Percentiles rank a stretch among this genome's conserved stretches.
phyloP scores from a whole-genome alignment of 495 filamentous ascomycete species.

The Jackrogersella minutella region DNA sequence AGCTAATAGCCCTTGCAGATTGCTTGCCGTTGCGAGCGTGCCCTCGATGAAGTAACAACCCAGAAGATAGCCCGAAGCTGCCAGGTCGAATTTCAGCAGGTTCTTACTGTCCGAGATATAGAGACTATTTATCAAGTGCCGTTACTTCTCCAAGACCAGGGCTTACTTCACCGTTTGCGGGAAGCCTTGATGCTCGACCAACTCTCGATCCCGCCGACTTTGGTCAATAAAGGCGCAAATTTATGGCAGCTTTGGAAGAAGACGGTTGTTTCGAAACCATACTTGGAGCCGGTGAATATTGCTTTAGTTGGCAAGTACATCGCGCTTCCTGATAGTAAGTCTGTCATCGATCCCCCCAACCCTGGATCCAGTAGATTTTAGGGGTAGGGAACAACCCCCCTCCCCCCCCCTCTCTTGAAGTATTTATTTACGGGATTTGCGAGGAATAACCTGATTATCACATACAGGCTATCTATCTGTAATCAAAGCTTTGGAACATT shows the following conservation, averaged over 20 bases:
- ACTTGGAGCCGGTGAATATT: conserved; percentile 78
- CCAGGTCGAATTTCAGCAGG: conserved; percentile 80
- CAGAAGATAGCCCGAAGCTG: conserved; percentile 90
- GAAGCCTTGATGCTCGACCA: conserved; percentile 67
- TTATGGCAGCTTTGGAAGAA: conserved; percentile 81
- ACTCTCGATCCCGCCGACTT: conserved; percentile 52
- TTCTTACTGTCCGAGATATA: conserved; percentile 86
- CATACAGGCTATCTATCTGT: conserved; percentile 27
- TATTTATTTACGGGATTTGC: not conserved
- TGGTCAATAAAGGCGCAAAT: conserved; percentile 63
- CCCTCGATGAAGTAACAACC: conserved; percentile 75
- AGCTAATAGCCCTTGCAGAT: conserved; percentile 59
- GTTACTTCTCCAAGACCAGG: conserved; percentile 82
- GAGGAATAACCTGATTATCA: not conserved
- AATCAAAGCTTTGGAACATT: conserved; percentile 83
- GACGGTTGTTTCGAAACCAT: conserved; percentile 67
- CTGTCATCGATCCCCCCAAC: too few species aligned
- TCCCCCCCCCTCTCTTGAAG: conserved; percentile 26
- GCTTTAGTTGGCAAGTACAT: conserved; percentile 94
- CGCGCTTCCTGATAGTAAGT: conserved; percentile 69
- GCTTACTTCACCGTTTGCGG: conserved; percentile 68
- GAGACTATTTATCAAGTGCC: conserved; percentile 91
- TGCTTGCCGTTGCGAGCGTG: conserved; percentile 85
- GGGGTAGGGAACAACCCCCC: too few species aligned
- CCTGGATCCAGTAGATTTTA: too few species aligned